Evolutionary conservation across 1,139 yeast species (phyloP).

Genomic region (Meyerozyma carpophila): DNA sequence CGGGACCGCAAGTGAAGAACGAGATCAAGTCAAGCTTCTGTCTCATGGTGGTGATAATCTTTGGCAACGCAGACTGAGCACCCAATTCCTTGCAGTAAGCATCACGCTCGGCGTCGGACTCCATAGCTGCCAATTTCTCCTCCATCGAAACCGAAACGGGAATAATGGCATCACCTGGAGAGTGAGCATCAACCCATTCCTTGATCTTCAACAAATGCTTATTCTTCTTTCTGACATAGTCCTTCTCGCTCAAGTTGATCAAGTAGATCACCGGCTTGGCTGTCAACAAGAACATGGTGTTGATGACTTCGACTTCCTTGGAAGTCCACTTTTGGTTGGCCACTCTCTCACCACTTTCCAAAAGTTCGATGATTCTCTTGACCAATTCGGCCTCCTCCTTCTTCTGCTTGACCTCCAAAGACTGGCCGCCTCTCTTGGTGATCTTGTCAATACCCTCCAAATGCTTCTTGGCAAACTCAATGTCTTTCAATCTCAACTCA

Average conservation of each 20-base stretch:
- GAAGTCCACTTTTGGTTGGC: slow-evolving; percentile 87
- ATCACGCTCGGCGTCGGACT: slow-evolving; percentile 83
- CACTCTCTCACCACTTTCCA: slow-evolving; percentile 83
- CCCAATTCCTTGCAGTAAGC: slow-evolving; percentile 86
- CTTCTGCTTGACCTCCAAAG: slow-evolving; percentile 90
- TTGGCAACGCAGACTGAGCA: slow-evolving; percentile 82
- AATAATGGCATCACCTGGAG: slow-evolving; percentile 92
- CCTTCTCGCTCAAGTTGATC: slow-evolving; percentile 90
- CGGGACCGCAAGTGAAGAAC: slow-evolving; percentile 81
- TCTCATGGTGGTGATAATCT: slow-evolving; percentile 81
- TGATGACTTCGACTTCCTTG: slow-evolving; percentile 86
- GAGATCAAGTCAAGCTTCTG: slow-evolving; percentile 76
- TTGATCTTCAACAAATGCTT: slow-evolving; percentile 86
- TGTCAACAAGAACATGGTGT: slow-evolving; percentile 81
- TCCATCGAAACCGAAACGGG: slow-evolving; percentile 93
- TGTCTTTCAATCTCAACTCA: slow-evolving; percentile 93
- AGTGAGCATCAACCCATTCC: slow-evolving; percentile 93
- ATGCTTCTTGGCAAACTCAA: slow-evolving; percentile 89
- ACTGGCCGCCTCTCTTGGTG: slow-evolving; percentile 92
- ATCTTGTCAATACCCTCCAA: slow-evolving; percentile 82
- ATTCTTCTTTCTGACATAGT: slow-evolving; percentile 95
- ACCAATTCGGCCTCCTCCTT: slow-evolving; percentile 87
- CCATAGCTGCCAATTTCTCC: slow-evolving; percentile 89
- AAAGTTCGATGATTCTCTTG: slow-evolving; percentile 64
- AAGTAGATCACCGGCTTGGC: slow-evolving; percentile 96